Evolutionary conservation across 805 yeast genomes (phyloP).

Genomic region (Barnettozyma vustinii): DNA sequence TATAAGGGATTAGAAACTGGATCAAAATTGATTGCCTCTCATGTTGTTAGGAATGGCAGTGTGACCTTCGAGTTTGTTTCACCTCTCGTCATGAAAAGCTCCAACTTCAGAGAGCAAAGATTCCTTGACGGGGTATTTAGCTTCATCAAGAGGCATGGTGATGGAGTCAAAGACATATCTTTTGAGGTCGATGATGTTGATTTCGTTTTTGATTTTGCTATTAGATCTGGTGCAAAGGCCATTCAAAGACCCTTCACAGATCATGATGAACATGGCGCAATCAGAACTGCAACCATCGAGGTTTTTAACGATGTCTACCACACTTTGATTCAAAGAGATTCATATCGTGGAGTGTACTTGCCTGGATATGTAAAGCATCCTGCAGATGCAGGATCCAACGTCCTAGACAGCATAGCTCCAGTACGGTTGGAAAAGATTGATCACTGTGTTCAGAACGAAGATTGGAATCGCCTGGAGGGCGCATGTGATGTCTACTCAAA

Average conservation of each 20-base stretch:
- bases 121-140: constrained; percentile 35
- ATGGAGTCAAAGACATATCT: constrained; percentile 74
- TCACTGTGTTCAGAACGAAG: constrained; percentile 77
- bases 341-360: constrained; percentile 38
- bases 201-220: constrained; percentile 39
- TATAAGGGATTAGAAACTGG: constrained; percentile 67
- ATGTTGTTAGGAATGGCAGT: constrained; percentile 55
- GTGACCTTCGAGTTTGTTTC: constrained; percentile 44
- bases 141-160: constrained; percentile 59
- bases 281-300: constrained; percentile 46
- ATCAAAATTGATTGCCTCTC: constrained; percentile 45
- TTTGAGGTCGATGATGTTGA: constrained; percentile 54
- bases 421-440: constrained; percentile 47
- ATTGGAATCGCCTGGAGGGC: constrained; percentile 58
- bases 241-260: constrained; percentile 26
- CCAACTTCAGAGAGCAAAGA: constrained; percentile 11
- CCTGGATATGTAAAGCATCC: constrained; percentile 38
- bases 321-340: constrained; percentile 48
- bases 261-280: constrained; percentile 44
- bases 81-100: constrained; percentile 28
- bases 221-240: constrained; percentile 46
- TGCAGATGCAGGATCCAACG: not conserved
- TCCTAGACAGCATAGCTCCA: constrained; percentile 26
- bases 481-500: constrained; percentile 56
- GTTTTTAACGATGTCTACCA: constrained; percentile 64